Evolutionary conservation across 768 basidiomycete genomes (phyloP).

Genomic region (Auricularia heimuer): DNA sequence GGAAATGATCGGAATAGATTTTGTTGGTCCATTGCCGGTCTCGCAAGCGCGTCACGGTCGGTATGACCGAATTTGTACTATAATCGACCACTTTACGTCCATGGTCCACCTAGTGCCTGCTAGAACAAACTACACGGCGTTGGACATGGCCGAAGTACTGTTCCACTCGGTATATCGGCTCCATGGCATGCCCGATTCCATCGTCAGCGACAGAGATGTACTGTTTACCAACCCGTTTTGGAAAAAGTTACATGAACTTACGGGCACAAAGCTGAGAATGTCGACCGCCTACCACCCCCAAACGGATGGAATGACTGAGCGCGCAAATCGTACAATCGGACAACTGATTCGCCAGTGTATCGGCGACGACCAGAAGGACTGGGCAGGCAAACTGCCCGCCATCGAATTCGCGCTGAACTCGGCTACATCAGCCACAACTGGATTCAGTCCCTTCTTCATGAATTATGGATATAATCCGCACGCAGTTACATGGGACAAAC

Average conservation of each 20-base stretch:
- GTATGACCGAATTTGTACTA: constrained; percentile 17
- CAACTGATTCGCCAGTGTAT: constrained; percentile 4
- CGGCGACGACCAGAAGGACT: constrained; percentile 18
- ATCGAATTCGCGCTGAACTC: constrained; percentile 32
- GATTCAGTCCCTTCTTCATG: constrained; percentile 28
- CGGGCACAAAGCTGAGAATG: constrained; percentile 22
- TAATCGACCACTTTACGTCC: constrained; percentile 16
- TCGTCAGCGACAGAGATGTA: constrained; percentile 26
- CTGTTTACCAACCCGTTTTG: constrained; percentile 25
- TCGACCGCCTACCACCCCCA: constrained; percentile 30
- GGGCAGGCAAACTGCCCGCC: constrained; percentile 19
- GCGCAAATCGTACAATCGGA: neutral
- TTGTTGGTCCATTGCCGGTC: constrained; percentile 16
- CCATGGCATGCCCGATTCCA: constrained; percentile 23
- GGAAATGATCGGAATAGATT: constrained; percentile 22
- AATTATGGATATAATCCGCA: constrained; percentile 23
- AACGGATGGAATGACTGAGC: constrained; percentile 26
- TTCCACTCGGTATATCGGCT: constrained; percentile 26
- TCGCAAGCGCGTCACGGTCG: constrained; percentile 13
- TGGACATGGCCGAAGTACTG: constrained; percentile 27
- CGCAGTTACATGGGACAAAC: constrained; percentile 21
- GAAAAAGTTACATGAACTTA: constrained; percentile 13
- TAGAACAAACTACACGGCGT: constrained; percentile 19
- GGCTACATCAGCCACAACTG: constrained; percentile 24
- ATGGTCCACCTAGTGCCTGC: constrained; percentile 23